Evolutionary conservation across 1,139 yeast species (phyloP).

Genomic region (Suhomyces bribrorum): DNA sequence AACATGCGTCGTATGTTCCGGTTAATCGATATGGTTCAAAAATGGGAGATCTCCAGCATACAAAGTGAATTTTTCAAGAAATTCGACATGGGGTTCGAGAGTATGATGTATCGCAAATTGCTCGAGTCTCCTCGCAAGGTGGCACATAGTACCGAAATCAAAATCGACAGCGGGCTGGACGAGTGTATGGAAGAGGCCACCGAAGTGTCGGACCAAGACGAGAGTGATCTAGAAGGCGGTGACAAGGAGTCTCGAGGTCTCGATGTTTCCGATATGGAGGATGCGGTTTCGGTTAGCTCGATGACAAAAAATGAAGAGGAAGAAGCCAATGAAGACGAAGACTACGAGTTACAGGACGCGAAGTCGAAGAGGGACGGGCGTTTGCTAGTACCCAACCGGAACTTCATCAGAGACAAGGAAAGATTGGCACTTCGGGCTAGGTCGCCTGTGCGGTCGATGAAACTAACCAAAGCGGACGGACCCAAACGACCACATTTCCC

Average conservation of each 20-base stretch:
- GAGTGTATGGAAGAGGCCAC: conserved; percentile 12
- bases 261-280: conserved; percentile 21
- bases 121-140: conserved; percentile 11
- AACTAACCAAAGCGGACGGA: background rate
- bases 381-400: background rate
- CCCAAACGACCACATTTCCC: background rate
- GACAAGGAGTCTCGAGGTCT: conserved; percentile 16
- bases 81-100: conserved; percentile 24
- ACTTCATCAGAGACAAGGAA: conserved; percentile 1
- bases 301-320: conserved; percentile 16
- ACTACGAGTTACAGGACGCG: conserved; percentile 1
- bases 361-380: background rate
- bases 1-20: conserved; percentile 13
- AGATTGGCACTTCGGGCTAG: background rate
- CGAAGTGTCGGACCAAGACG: conserved; percentile 19
- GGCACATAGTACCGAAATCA: conserved; percentile 2
- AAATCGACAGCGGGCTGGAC: conserved; percentile 6
- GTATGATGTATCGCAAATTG: conserved; percentile 20
- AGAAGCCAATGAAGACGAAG: conserved; percentile 7
- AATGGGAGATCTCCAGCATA: conserved; percentile 10
- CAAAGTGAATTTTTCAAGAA: conserved; percentile 14
- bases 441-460: conserved; percentile 3
- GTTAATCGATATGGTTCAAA: conserved; percentile 15
- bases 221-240: conserved; percentile 29
- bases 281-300: conserved; percentile 17